Conservation (phyloP, 177 flowering plant genomes). For the Vitis hybrid region DNA sequence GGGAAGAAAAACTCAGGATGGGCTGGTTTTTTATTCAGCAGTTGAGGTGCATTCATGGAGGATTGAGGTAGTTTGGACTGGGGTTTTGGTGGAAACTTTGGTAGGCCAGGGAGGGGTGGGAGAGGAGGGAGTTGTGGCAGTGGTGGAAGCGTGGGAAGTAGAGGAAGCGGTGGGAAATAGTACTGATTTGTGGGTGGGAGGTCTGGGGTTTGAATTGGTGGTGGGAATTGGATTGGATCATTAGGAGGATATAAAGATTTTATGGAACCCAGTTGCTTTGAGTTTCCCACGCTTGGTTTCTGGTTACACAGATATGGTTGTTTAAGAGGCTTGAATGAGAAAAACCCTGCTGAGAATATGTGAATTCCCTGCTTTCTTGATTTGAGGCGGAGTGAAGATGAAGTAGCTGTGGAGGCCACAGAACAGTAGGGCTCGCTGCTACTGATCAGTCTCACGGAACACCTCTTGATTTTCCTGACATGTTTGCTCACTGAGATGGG, state of each 20-base stretch:
- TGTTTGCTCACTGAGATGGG: conserved; percentile 68
- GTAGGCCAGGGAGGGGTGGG: conserved; percentile 26
- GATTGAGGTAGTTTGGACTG: too few species aligned
- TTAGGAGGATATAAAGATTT: not conserved
- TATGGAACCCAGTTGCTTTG: conserved; percentile 5
- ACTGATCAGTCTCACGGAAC: conserved; percentile 62
- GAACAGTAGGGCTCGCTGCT: conserved; percentile 75
- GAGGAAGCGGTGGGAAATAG: conserved; percentile 19
- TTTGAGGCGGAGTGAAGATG: conserved; percentile 56
- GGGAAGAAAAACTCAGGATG: conserved; percentile 7
- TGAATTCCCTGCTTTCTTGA: conserved; percentile 56
- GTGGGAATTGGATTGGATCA: conserved; percentile 14
- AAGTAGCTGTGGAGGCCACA: conserved; percentile 59
- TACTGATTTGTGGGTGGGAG: too few species aligned
- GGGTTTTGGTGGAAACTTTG: conserved; percentile 6
- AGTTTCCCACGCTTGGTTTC: conserved; percentile 33
- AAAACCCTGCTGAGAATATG: conserved; percentile 86
- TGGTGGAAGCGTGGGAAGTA: conserved; percentile 12
- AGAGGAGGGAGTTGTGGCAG: conserved; percentile 24
- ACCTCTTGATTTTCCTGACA: conserved; percentile 50
- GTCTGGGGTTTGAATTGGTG: conserved; percentile 19
- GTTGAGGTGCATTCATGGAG: too few species aligned
- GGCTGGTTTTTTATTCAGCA: not conserved
- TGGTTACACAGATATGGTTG: conserved; percentile 59
- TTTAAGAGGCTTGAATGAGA: conserved; percentile 76